These are phyloP conservation scores for Blastocystis sp. DNA, from an alignment of 352 stramenopile species.

Conservation along the genomic window DNA sequence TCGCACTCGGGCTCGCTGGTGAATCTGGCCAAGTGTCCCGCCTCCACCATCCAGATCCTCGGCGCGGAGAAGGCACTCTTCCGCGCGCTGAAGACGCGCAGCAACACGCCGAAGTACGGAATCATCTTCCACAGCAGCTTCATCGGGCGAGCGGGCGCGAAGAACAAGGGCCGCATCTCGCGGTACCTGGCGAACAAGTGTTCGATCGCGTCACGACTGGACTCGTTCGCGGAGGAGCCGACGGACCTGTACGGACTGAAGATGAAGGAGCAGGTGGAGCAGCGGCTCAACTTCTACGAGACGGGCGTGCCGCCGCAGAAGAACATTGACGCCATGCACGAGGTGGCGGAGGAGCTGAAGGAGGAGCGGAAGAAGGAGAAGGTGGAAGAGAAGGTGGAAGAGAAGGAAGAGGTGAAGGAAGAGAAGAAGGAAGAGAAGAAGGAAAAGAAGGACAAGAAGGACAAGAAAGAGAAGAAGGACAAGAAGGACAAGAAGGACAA, in stretches of 20 bases:
- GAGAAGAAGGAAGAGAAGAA: constrained; percentile 60
- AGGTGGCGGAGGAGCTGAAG: constrained; percentile 75
- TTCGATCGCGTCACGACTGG: constrained; percentile 93
- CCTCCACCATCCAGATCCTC: constrained; percentile 98
- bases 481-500: constrained; percentile 67
- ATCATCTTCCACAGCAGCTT: constrained; percentile 99
- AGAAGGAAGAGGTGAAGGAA: constrained; percentile 60
- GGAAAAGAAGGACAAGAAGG: constrained; percentile 71
- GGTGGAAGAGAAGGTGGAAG: constrained; percentile 59
- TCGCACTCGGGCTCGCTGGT: constrained; percentile 95
- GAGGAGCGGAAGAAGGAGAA: constrained; percentile 59
- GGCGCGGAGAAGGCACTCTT: constrained; percentile 99
- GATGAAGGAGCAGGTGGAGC: constrained; percentile 96
- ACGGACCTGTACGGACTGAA: constrained; percentile 92
- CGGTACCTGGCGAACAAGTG: constrained; percentile 99
- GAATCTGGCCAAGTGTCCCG: constrained; percentile 95
- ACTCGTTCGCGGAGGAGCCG: constrained; percentile 90
- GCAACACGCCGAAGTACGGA: constrained; percentile 99
- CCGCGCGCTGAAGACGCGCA: constrained; percentile 96
- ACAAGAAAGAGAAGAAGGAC: constrained; percentile 65
- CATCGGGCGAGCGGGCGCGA: constrained; percentile 91
- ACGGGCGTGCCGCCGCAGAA: constrained; percentile 87
- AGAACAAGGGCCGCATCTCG: constrained; percentile 99
- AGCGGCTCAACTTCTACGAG: constrained; percentile 97
- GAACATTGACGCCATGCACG: constrained; percentile 96